Evolutionary conservation across 1,284 basidiomycete genomes (phyloP).

Genomic region (Sanghuangporus weigelae): DNA sequence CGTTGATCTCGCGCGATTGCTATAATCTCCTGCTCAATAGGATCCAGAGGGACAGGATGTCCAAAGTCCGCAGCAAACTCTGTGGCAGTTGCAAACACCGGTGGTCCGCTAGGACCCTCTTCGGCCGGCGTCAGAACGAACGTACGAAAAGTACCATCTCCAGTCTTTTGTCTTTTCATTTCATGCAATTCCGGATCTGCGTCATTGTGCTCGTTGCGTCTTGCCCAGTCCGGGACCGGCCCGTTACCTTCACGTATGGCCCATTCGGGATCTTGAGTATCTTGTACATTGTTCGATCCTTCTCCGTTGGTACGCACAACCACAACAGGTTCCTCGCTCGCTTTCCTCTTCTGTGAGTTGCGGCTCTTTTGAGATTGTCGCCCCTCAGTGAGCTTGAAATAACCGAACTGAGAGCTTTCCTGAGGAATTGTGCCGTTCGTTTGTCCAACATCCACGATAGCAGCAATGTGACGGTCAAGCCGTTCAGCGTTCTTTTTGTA

Average conservation of each 20-base stretch:
- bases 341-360: neutral
- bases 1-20: slow-evolving; percentile 13
- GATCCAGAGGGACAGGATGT: neutral
- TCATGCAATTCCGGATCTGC: neutral
- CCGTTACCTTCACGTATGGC: slow-evolving; percentile 53
- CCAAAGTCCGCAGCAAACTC: slow-evolving; percentile 14
- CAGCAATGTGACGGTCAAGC: slow-evolving; percentile 56
- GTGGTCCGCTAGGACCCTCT: neutral
- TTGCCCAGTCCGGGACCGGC: slow-evolving; percentile 63
- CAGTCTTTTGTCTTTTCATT: slow-evolving; percentile 5
- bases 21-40: slow-evolving; percentile 4
- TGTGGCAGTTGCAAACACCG: slow-evolving; percentile 3
- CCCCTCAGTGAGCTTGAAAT: slow-evolving; percentile 34
- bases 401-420: slow-evolving; percentile 74
- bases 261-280: slow-evolving; percentile 43
- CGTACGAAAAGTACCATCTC: slow-evolving; percentile 7
- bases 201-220: neutral
- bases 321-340: neutral
- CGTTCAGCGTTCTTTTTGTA: slow-evolving; percentile 74
- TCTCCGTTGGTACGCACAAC: neutral
- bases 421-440: slow-evolving; percentile 53
- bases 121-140: slow-evolving; percentile 11
- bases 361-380: neutral
- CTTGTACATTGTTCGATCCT: neutral
- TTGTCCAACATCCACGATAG: slow-evolving; percentile 51